Conservation (phyloP, 306 rosid genomes). For the Hylodesmum podocarpum region DNA sequence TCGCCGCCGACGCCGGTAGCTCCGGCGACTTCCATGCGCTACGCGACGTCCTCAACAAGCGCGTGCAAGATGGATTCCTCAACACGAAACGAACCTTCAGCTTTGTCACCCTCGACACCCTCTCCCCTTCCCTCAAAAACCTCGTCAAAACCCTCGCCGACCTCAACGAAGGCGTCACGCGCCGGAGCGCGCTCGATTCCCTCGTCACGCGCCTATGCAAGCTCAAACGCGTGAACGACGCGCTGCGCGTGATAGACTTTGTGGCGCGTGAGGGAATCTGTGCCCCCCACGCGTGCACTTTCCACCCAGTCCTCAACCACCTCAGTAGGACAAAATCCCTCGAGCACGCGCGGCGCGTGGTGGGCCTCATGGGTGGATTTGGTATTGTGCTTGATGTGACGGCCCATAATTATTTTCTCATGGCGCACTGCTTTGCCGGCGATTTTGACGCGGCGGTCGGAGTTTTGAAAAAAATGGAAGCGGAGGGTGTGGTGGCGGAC, state of each 20-base stretch:
- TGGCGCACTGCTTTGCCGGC: slow-evolving; percentile 36
- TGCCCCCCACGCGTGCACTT: slow-evolving; percentile 31
- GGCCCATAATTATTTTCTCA: slow-evolving; percentile 40
- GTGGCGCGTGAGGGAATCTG: slow-evolving; percentile 34
- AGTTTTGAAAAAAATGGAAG: slow-evolving; percentile 37
- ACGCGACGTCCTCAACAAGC: slow-evolving; percentile 51
- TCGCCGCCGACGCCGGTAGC: slow-evolving; percentile 41
- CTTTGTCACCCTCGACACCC: slow-evolving; percentile 45
- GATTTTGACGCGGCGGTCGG: slow-evolving; percentile 35
- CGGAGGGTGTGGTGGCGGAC: slow-evolving; percentile 38
- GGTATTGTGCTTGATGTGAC: slow-evolving; percentile 37
- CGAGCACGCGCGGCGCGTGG: slow-evolving; percentile 45
- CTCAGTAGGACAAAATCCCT: slow-evolving; percentile 33
- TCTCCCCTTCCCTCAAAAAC: slow-evolving; percentile 23
- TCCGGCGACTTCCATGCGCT: slow-evolving; percentile 44
- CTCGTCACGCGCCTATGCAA: slow-evolving; percentile 59
- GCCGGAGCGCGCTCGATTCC: slow-evolving; percentile 49
- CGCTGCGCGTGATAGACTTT: slow-evolving; percentile 34
- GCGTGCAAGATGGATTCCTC: slow-evolving; percentile 47
- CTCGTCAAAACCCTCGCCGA: slow-evolving; percentile 34
- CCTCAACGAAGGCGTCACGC: slow-evolving; percentile 40
- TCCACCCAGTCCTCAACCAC: slow-evolving; percentile 40
- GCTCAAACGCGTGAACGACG: slow-evolving; percentile 38
- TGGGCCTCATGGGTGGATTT: slow-evolving; percentile 35
- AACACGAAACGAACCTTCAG: slow-evolving; percentile 52